phyloP scores from a whole-genome alignment of 2,329 filamentous ascomycete genomes.

The Calonectria ilicicola region DNA sequence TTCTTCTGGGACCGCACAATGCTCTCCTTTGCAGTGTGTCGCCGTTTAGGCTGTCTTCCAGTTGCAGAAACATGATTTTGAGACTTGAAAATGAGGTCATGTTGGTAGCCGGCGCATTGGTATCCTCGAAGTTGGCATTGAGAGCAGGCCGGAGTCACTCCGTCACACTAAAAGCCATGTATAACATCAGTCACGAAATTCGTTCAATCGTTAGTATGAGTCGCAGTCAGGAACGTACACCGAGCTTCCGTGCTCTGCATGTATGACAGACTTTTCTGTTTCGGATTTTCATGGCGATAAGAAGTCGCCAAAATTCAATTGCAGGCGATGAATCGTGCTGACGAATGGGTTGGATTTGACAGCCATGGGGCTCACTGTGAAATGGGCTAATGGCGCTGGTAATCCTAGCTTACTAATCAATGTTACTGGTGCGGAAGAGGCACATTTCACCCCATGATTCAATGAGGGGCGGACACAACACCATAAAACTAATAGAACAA shows the following conservation, averaged over 20 bases:
- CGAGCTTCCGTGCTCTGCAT: conserved; percentile 40
- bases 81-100: conserved; percentile 40
- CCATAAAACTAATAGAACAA: too few species aligned
- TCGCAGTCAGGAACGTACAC: conserved; percentile 25
- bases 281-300: conserved; percentile 36
- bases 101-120: conserved; percentile 40
- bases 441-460: too few species aligned
- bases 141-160: conserved; percentile 39
- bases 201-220: neutral
- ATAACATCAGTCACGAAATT: neutral
- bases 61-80: neutral
- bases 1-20: neutral
- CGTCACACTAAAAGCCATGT: conserved; percentile 37
- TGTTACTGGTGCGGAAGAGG: too few species aligned
- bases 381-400: too few species aligned
- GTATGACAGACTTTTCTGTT: conserved; percentile 39
- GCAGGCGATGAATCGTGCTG: too few species aligned
- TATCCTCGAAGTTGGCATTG: conserved; percentile 35
- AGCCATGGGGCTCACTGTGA: too few species aligned
- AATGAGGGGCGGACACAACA: too few species aligned
- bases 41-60: neutral
- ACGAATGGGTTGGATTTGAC: too few species aligned
- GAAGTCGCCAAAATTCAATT: neutral
- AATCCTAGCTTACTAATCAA: too few species aligned
- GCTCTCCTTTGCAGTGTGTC: neutral